phyloP scores from a whole-genome alignment of 2,329 filamentous ascomycete species.

The Bipolaris sorokiniana region DNA sequence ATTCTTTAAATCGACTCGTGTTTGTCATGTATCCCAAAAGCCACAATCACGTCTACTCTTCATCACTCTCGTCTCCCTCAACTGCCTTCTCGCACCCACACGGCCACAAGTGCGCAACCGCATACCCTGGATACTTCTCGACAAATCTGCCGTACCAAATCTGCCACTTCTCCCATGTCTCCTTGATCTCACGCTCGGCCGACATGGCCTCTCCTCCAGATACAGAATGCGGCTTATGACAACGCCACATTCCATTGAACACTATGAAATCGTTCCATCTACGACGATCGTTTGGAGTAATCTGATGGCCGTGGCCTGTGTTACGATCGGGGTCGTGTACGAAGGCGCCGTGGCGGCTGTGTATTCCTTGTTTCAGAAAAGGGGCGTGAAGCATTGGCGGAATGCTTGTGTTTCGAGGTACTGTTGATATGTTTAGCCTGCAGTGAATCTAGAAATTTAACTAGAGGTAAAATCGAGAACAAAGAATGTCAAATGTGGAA shows the following conservation, averaged over 20 bases:
- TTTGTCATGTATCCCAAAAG: not conserved
- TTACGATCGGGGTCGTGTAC: constrained; percentile 20
- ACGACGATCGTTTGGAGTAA: constrained; percentile 16
- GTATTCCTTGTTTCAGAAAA: constrained; percentile 30
- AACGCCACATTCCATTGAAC: not conserved
- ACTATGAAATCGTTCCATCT: constrained; percentile 6
- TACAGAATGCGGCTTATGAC: not conserved
- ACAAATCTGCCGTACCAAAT: constrained; percentile 20
- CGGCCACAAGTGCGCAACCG: constrained; percentile 25
- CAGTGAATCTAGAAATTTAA: too few relatives aligned
- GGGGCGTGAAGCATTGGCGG: not conserved
- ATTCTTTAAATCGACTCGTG: not conserved
- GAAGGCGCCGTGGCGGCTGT: constrained; percentile 30
- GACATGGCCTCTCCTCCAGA: not conserved
- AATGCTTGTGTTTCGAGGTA: not conserved
- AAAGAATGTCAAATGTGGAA: too few relatives aligned
- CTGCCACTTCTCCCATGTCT: constrained; percentile 12
- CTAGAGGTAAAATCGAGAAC: too few relatives aligned
- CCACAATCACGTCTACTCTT: constrained; percentile 16
- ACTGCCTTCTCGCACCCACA: constrained; percentile 32
- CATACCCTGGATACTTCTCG: constrained; percentile 28
- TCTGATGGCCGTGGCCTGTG: constrained; percentile 30
- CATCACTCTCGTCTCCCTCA: constrained; percentile 19
- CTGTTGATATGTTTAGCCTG: not conserved
- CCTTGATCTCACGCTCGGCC: not conserved